phyloP scores from a whole-genome alignment of 257 asterid genomes.

The Salvia hispanica region DNA sequence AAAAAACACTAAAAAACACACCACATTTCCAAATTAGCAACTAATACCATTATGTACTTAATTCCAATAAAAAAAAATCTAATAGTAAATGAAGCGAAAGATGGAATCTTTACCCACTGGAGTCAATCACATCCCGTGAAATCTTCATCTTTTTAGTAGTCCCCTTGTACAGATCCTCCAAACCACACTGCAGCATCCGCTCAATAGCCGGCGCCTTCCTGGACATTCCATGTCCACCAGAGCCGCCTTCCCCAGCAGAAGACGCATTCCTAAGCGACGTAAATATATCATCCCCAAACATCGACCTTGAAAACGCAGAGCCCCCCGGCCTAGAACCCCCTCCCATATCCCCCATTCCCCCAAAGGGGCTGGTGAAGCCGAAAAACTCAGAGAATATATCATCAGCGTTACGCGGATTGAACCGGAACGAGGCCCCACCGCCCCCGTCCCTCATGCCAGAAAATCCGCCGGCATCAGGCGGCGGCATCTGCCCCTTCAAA shows the following conservation, averaged over 20 bases:
- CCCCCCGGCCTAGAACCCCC: slow-evolving; percentile 41
- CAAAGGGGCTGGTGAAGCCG: slow-evolving; percentile 51
- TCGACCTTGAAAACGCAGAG: slow-evolving; percentile 41
- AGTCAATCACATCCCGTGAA: slow-evolving; percentile 57
- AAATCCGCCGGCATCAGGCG: slow-evolving; percentile 55
- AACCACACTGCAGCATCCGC: slow-evolving; percentile 46
- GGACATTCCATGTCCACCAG: slow-evolving; percentile 22
- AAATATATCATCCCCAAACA: slow-evolving; percentile 51
- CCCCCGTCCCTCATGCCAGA: slow-evolving; percentile 46
- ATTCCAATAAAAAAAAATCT: slow-evolving; percentile 13
- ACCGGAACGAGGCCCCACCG: slow-evolving; percentile 46
- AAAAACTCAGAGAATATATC: slow-evolving; percentile 54
- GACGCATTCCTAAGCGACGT: slow-evolving; percentile 45
- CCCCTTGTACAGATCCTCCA: slow-evolving; percentile 65
- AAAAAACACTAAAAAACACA: slow-evolving; percentile 10
- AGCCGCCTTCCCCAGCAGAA: slow-evolving; percentile 45
- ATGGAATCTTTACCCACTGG: slow-evolving; percentile 49
- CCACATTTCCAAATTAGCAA: slow-evolving; percentile 2
- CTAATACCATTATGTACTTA: not conserved
- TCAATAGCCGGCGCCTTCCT: slow-evolving; percentile 50
- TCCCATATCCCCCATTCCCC: slow-evolving; percentile 52
- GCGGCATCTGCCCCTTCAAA: slow-evolving; percentile 63
- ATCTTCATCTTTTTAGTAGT: slow-evolving; percentile 68
- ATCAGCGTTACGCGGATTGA: slow-evolving; percentile 54
- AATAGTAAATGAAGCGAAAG: slow-evolving; percentile 7